Evolutionary conservation across 2,329 filamentous ascomycete species (phyloP), one percentile per base, ranked within the genome.

Genomic region (Aspergillus uvarum): DNA sequence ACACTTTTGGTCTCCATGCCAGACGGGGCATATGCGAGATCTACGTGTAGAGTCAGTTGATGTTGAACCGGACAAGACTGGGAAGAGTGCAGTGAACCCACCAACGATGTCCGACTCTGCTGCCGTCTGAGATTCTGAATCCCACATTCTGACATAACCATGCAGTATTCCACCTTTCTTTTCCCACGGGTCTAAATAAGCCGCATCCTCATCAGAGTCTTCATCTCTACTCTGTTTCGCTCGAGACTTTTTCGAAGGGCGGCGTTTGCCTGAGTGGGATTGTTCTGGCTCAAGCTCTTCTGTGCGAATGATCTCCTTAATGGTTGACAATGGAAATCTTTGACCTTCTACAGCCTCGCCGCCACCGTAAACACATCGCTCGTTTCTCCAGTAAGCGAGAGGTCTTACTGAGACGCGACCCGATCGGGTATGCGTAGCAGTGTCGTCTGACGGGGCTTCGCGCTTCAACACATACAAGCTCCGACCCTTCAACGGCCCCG

Each of bases 331-430:
- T n/a, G 88, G 79, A 66, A 89, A 88, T 47, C 79, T 72, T 51
- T 82, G 80, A n/a, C 82, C 81, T 59, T 79, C 75, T 58, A 83
- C 83, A 29, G 79, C 78, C 52, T 87, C 85, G 24, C 86, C 84
- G 19, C 84, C 81, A 54, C 88, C 87, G 69, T 87, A 91, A 22
- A 92, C 85, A 51, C 89, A 85, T 56, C 85, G 85, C 73, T 98
- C 94, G 65, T 92, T 92, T 68, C 87, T 87, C 94, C 94, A 98
- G 72, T 85, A 96, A 26, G 91, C 87, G 35, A 97, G 77, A 0
- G 93, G 95, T 61, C 86, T 86, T 63, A 91, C 88, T 10, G 90
- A 91, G 55, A 87, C 85, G 59, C 95, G 86, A 2, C 92, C 93
- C 12, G 89, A 94, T 56, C 92, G 87, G n/a, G 84, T 84, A 54